Evolutionary conservation across 345 rosid species (phyloP).

Genomic region (Boechera stricta): DNA sequence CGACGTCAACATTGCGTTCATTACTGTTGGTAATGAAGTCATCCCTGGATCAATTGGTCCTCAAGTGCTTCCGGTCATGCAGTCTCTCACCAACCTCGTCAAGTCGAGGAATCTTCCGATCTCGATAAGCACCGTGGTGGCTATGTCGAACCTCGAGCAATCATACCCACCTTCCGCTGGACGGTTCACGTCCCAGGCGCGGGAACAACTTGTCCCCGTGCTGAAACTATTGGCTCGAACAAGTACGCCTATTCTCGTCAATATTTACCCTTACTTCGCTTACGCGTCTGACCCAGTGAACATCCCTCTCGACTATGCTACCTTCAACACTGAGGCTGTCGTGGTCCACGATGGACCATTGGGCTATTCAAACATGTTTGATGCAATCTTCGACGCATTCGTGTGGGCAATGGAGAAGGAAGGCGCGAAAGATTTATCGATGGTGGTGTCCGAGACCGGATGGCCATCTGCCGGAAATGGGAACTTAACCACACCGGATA

Average conservation of each 20-base stretch:
- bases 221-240: not conserved
- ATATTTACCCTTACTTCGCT: not conserved
- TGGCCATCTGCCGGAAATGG: conserved; percentile 2
- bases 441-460: conserved; percentile 1
- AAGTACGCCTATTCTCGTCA: conserved; percentile 2
- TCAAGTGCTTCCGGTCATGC: not conserved
- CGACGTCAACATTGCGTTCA: not conserved
- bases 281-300: not conserved
- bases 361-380: conserved; percentile 8
- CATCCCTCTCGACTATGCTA: not conserved
- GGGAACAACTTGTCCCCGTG: not conserved
- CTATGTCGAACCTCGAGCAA: not conserved
- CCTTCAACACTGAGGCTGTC: not conserved
- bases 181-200: not conserved
- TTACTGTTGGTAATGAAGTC: not conserved
- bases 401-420: conserved; percentile 7
- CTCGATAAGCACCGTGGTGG: not conserved
- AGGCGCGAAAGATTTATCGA: not conserved
- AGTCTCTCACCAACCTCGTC: not conserved
- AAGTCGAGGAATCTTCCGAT: not conserved
- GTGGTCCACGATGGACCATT: not conserved
- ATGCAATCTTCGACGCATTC: not conserved
- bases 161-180: not conserved
- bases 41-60: not conserved
- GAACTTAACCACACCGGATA: conserved; percentile 1